phyloP scores from a whole-genome alignment of 768 basidiomycete genomes.

The Termitomyces eurrhizus region DNA sequence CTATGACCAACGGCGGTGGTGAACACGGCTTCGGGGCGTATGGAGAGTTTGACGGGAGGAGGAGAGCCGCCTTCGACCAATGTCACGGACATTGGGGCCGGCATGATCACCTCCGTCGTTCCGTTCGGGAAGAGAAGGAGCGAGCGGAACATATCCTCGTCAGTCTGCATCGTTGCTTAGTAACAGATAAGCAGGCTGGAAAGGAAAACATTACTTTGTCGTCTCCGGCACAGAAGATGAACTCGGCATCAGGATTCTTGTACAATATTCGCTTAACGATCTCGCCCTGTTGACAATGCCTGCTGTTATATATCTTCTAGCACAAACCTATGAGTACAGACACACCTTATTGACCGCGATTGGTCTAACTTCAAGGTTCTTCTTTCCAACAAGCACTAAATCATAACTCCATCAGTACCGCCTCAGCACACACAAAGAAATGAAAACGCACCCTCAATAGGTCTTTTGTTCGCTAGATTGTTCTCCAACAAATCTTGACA shows the following conservation, averaged over 20 bases:
- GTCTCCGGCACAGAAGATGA: constrained; percentile 97
- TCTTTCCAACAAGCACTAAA: constrained; percentile 91
- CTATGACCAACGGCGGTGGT: constrained; percentile 92
- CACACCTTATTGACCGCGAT: constrained; percentile 87
- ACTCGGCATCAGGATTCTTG: constrained; percentile 90
- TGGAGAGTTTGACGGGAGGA: constrained; percentile 53
- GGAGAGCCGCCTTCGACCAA: constrained; percentile 41
- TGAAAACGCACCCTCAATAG: constrained; percentile 73
- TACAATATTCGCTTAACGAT: constrained; percentile 95
- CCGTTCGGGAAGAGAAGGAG: constrained; percentile 60
- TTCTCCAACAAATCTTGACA: constrained; percentile 96
- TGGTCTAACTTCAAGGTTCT: constrained; percentile 96
- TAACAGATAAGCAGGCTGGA: neutral
- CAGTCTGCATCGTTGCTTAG: constrained; percentile 50
- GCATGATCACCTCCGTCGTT: constrained; percentile 28
- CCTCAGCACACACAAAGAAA: neutral
- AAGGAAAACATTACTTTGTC: constrained; percentile 65
- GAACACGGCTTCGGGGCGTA: constrained; percentile 73
- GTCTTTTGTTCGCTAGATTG: constrained; percentile 86
- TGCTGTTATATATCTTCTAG: neutral
- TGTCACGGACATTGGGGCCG: constrained; percentile 51
- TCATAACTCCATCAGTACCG: neutral
- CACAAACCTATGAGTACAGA: neutral
- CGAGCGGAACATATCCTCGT: constrained; percentile 99
- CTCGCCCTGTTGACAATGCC: constrained; percentile 57